Conservation (phyloP, 2,329 filamentous ascomycete genomes). For the Trichoderma arundinaceum region DNA sequence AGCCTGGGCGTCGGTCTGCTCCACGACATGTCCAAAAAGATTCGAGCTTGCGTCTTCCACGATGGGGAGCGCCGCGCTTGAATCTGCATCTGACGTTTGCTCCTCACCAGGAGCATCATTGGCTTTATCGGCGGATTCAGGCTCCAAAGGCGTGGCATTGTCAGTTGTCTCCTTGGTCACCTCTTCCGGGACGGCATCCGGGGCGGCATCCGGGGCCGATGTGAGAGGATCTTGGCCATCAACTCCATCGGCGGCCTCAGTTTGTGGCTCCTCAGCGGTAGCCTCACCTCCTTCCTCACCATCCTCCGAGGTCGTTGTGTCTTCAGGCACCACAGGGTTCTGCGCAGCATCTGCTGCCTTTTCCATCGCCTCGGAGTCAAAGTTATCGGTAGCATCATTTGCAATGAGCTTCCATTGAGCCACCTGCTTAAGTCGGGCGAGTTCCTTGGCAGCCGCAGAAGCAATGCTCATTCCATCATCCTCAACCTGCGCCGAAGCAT, state of each 20-base stretch:
- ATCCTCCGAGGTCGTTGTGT: slow-evolving; percentile 34
- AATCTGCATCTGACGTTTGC: slow-evolving; percentile 7
- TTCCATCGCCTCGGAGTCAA: slow-evolving; percentile 70
- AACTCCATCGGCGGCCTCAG: slow-evolving; percentile 24
- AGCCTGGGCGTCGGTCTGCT: neutral
- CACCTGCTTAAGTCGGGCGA: slow-evolving; percentile 80
- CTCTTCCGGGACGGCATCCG: slow-evolving; percentile 29
- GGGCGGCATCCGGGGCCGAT: slow-evolving; percentile 31
- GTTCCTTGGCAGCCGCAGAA: slow-evolving; percentile 77
- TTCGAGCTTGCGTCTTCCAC: slow-evolving; percentile 11
- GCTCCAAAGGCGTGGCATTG: neutral
- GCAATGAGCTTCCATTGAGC: slow-evolving; percentile 82
- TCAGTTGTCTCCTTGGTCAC: neutral
- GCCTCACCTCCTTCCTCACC: slow-evolving; percentile 34
- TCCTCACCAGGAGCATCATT: slow-evolving; percentile 6
- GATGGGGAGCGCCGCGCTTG: neutral
- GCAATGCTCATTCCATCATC: slow-evolving; percentile 81
- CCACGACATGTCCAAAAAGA: slow-evolving; percentile 8
- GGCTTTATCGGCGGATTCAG: slow-evolving; percentile 36
- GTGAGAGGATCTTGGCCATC: slow-evolving; percentile 32
- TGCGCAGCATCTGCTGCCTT: slow-evolving; percentile 57
- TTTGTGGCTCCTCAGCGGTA: slow-evolving; percentile 39
- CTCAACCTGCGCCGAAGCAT: slow-evolving; percentile 72
- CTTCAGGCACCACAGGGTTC: slow-evolving; percentile 36
- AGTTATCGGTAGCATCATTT: slow-evolving; percentile 77